Base-by-base conservation (phyloP, 257 asterid species). In the Przewalskia tangutica region DNA sequence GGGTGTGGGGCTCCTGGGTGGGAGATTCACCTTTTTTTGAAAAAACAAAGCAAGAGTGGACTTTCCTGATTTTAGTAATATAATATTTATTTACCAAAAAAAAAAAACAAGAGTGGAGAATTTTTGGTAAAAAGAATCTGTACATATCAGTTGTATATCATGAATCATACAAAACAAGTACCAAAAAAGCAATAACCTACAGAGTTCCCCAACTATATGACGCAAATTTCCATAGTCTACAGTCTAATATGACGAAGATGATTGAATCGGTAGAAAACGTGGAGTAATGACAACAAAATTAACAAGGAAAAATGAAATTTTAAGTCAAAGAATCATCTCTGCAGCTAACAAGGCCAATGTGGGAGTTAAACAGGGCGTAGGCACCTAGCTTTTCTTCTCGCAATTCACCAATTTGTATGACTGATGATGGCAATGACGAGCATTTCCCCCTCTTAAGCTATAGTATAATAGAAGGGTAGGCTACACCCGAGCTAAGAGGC, bases 251-350 rank as follows among this genome's bases (percentile, higher is more conserved):
- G 82, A 80, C 82, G 84, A 83, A 46, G 55, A 78, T n/a, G 81
- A 83, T 44, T 79, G 56, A 34, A 63, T 78, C 71, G 32, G 32
- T 27, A 54, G 54, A 11, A 78, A 40, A 84, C 80, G 68, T 82
- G 79, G 85, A 79, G 23, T 59, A 58, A 82, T 77, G 58, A 59
- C 77, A 80, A 84, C 82, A 82, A 85, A 82, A 84, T 64, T 86
- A 85, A 83, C 80, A 79, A 18, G 76, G 82, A 44, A 58, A 66
- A 85, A 81, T 40, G 60, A 70, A 82, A 81, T 48, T 56, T 77
- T 83, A 81, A 81, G 79, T 77, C 75, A 88, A 90, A 88, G 80
- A 85, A 88, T 85, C 83, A 82, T 83, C 84, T 88, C 86, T 81
- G 85, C 36, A 77, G 84, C 90, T 84, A 88, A 82, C 42, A 85